Evolutionary conservation across 192 early-diverging fungal genomes (phyloP).

Genomic region (Powellomyces hirtus): DNA sequence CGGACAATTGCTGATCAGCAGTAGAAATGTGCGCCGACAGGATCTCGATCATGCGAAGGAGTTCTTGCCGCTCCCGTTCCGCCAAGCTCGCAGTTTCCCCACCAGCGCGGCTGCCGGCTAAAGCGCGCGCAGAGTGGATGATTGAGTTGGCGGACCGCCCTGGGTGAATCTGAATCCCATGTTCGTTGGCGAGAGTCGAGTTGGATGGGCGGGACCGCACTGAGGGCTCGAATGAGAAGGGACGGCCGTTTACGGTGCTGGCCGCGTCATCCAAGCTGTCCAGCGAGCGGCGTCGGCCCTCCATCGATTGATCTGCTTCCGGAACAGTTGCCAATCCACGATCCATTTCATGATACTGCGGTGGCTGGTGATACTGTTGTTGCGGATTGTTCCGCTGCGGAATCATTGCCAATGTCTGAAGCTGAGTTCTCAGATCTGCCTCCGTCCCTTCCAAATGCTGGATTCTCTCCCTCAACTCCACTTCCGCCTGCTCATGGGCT

Average conservation of each 20-base stretch:
- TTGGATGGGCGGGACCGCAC: not conserved
- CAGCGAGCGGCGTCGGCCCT: not conserved
- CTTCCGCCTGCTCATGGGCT: not conserved
- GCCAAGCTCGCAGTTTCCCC: conserved; percentile 1
- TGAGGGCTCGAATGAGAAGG: not conserved
- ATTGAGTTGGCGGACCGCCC: not conserved
- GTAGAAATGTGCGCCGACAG: conserved; percentile 17
- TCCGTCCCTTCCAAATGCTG: not conserved
- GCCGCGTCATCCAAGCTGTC: not conserved
- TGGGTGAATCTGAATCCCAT: not conserved
- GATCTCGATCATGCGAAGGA: conserved; percentile 23
- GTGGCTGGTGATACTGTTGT: no score
- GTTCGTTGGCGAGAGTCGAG: not conserved
- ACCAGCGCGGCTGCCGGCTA: not conserved
- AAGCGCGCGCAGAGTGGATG: conserved; percentile 8
- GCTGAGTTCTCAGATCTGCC: not conserved
- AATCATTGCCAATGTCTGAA: no score
- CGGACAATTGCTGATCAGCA: conserved; percentile 16
- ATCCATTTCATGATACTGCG: no score
- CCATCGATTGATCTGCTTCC: not conserved
- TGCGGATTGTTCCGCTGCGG: no score
- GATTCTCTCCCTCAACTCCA: not conserved
- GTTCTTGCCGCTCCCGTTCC: conserved; percentile 23
- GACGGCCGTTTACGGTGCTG: not conserved
- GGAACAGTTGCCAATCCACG: no score